Base-by-base conservation (phyloP, 1,284 basidiomycete species). In the Trichosporon coremiiforme region DNA sequence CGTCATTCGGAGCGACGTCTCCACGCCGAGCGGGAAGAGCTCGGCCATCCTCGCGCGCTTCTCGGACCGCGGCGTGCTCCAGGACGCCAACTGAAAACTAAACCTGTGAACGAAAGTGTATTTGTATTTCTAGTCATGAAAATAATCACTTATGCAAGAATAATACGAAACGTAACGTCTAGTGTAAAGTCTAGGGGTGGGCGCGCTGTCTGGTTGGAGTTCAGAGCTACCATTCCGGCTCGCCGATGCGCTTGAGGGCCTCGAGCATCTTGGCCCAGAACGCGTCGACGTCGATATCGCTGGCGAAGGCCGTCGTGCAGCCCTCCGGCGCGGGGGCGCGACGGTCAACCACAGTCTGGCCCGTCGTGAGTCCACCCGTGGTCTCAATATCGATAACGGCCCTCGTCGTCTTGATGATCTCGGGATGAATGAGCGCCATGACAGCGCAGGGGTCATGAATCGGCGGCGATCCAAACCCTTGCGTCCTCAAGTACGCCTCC, bases 401-500 rank as follows among this genome's bases (percentile, higher is more conserved):
- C 3, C 55, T 53, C 5, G 63, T 25, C 4, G 66, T 25, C 3
- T 45, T 60, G 15, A 68, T 15, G 13, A 75, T 63, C 2, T 65
- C 47, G 10, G 64, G 67, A 22, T 74, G 69, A 9, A 70, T 72
- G 13, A 74, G 69, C 8, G 64, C 45, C 9, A 73, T 73, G 13
- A 75, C 68, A 6, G 73, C 68, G 12, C 70, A 66, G 3, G 70
- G 68, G 41, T 75, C 73, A 65, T 75, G 74, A 2, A 75, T 70
- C 0, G 74, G 72, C 13, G 70, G 68, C 2, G 70, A 70, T 0
- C 62, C 64, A n/a, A 73, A 71, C 20, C 68, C 72, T 35, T 73
- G 72, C 17, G 35, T n/a, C 2, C 33, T 17, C 36, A 47, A 38
- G 47, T 73, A 69, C 25, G 69, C 36, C 65, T 64, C 22, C 29